Base-by-base conservation (phyloP, 116 monocot species). In the Zostera marina region DNA sequence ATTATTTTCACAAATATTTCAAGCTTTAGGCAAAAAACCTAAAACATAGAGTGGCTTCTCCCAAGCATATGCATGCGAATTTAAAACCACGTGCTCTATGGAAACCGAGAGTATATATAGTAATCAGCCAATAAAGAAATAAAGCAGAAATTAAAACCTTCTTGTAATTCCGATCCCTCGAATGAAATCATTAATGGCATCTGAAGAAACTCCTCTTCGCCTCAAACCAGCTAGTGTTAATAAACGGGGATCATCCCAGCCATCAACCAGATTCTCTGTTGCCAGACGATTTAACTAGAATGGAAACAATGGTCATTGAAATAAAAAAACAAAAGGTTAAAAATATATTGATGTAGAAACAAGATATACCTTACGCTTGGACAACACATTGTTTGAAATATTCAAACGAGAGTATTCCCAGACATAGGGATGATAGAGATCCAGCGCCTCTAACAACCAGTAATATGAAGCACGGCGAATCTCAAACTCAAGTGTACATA, bases 331-430 rank as follows among this genome's bases (percentile, higher is more conserved):
- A 42, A 42, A 20, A 41, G 40, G 21, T 19, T 22, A 8, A 59
- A 22, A 19, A 5, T 14, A 7, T 15, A 56, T 1, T 20, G 42
- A 3, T 20, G 21, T 11, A 5, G 11, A 22, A 41, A 21, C 19
- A 44, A 59, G 14, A 59, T 0, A 20, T 59, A 96, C 96, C 89
- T 96, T 96, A 41, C 96, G 82, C 67, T 96, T 96, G 24, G 96
- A 96, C 89, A 96, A 78, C 60, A 96, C 82, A 44, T 79, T 86
- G 55, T 96, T 96, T 20, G 96, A 85, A 44, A 96, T 78, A 59
- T 96, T 96, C 45, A 96, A 72, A 40, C 96, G 76, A 45, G 89
- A 85, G 64, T 96, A 96, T 52, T 96, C 96, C 96, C 96, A 96
- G 16, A 96, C 89, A 73, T 96, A 85, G 15, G 96, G 96, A 56